These are phyloP conservation scores for Hanseniaspora vineae DNA, from an alignment of 805 yeast genomes.

Conservation along the genomic window DNA sequence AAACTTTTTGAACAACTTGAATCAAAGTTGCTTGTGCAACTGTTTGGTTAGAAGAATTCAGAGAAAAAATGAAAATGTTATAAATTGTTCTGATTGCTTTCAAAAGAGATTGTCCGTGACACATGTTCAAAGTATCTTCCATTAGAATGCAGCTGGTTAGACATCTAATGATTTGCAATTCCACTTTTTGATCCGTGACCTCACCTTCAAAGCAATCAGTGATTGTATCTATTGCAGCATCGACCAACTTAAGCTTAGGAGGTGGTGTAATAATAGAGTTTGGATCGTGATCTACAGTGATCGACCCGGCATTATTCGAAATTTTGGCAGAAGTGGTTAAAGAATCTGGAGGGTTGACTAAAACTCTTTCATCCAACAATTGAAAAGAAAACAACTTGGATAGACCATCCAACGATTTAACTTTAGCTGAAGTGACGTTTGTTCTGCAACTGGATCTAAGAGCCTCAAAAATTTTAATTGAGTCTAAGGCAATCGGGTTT, in stretches of 20 bases:
- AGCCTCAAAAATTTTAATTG: constrained; percentile 60
- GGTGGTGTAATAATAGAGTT: constrained; percentile 37
- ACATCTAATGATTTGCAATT: constrained; percentile 86
- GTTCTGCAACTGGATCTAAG: constrained; percentile 64
- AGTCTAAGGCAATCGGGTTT: constrained; percentile 25
- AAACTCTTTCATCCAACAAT: constrained; percentile 52
- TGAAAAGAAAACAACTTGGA: constrained; percentile 77
- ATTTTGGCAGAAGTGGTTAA: constrained; percentile 14
- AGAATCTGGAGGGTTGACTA: constrained; percentile 34
- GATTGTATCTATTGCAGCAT: constrained; percentile 73
- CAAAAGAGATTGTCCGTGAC: constrained; percentile 75
- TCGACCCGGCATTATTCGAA: constrained; percentile 9
- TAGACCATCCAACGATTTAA: constrained; percentile 69
- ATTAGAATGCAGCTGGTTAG: constrained; percentile 78
- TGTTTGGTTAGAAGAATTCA: constrained; percentile 73
- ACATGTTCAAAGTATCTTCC: constrained; percentile 56
- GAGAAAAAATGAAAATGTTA: constrained; percentile 77
- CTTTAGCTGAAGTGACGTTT: constrained; percentile 48
- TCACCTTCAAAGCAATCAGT: constrained; percentile 84
- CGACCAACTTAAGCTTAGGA: constrained; percentile 49
- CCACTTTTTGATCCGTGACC: constrained; percentile 79
- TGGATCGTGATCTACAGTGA: constrained; percentile 15
- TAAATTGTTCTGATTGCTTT: constrained; percentile 90
- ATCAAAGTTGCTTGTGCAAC: constrained; percentile 92
- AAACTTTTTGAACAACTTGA: constrained; percentile 77